Evolutionary conservation across 2,329 filamentous ascomycete genomes (phyloP).

Genomic region (Epichloe elymi): DNA sequence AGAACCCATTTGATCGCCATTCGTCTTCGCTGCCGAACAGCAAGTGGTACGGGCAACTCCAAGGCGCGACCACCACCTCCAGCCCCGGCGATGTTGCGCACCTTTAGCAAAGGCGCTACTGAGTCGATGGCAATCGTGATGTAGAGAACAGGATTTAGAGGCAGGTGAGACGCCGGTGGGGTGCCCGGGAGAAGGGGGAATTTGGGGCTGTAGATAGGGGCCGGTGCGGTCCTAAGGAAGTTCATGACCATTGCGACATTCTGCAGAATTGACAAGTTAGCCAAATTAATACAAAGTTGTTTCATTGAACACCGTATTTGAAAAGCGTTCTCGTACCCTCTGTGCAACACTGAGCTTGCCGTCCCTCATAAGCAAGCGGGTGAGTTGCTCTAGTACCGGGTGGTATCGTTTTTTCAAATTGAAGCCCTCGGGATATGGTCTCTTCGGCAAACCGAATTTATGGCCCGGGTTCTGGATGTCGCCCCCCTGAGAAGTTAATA

Average conservation of each 20-base stretch:
- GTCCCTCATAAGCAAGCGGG: slow-evolving; percentile 79
- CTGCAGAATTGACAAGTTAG: slow-evolving; percentile 27
- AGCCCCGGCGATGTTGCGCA: slow-evolving; percentile 61
- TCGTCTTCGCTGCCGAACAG: slow-evolving; percentile 60
- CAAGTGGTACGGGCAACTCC: slow-evolving; percentile 69
- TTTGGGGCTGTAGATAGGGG: slow-evolving; percentile 60
- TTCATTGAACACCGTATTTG: too few species aligned
- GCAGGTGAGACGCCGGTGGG: slow-evolving; percentile 66
- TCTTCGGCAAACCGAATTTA: slow-evolving; percentile 62
- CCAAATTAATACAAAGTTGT: not conserved
- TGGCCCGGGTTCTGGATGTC: slow-evolving; percentile 38
- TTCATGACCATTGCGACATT: slow-evolving; percentile 77
- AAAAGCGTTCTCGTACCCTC: slow-evolving; percentile 39
- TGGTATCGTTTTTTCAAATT: slow-evolving; percentile 75
- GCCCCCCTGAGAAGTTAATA: slow-evolving; percentile 7
- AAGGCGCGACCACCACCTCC: slow-evolving; percentile 78
- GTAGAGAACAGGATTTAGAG: slow-evolving; percentile 80
- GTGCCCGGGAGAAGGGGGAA: slow-evolving; percentile 63
- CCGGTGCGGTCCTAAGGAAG: slow-evolving; percentile 68
- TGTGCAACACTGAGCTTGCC: slow-evolving; percentile 88
- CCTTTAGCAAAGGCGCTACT: slow-evolving; percentile 74
- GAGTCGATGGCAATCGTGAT: slow-evolving; percentile 85
- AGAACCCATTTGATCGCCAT: slow-evolving; percentile 82
- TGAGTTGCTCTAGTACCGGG: slow-evolving; percentile 72
- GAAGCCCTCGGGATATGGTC: slow-evolving; percentile 48